These are phyloP conservation scores for Picochlorum sp. DNA, from an alignment of 139 green algal genomes.

Conservation along the genomic window DNA sequence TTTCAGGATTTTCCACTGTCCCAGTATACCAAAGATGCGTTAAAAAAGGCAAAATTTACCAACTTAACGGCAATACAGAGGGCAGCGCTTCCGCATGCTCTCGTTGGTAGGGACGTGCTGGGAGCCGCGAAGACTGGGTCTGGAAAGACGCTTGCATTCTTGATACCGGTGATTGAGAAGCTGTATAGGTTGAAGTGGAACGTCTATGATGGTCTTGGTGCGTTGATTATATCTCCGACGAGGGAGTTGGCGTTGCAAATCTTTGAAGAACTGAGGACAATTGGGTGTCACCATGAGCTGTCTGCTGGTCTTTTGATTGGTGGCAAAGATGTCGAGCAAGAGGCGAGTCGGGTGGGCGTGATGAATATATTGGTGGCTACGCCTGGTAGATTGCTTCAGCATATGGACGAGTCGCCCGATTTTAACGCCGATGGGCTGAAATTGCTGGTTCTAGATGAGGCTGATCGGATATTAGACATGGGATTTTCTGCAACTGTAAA, in stretches of 20 bases:
- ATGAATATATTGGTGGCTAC: slow-evolving; percentile 92
- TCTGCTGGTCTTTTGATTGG: slow-evolving; percentile 89
- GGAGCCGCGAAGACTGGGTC: slow-evolving; percentile 96
- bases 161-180: slow-evolving; percentile 87
- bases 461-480: slow-evolving; percentile 94
- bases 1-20: slow-evolving; percentile 57
- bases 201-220: slow-evolving; percentile 80
- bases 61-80: slow-evolving; percentile 88
- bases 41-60: slow-evolving; percentile 50
- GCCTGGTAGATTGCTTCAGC: slow-evolving; percentile 92
- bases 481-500: slow-evolving; percentile 85
- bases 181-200: slow-evolving; percentile 82
- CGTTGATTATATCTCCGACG: slow-evolving; percentile 88
- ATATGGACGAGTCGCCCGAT: slow-evolving; percentile 97
- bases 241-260: slow-evolving; percentile 94
- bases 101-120: slow-evolving; percentile 84
- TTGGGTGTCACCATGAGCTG: slow-evolving; percentile 70
- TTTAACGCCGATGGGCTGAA: slow-evolving; percentile 78
- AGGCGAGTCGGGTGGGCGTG: slow-evolving; percentile 47
- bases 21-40: slow-evolving; percentile 41
- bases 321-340: slow-evolving; percentile 81
- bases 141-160: slow-evolving; percentile 90
- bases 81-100: slow-evolving; percentile 81
- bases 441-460: slow-evolving; percentile 94
- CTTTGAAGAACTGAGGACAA: slow-evolving; percentile 77